Evolutionary conservation across 257 asterid species (phyloP).

Genomic region (Eucommia ulmoides): DNA sequence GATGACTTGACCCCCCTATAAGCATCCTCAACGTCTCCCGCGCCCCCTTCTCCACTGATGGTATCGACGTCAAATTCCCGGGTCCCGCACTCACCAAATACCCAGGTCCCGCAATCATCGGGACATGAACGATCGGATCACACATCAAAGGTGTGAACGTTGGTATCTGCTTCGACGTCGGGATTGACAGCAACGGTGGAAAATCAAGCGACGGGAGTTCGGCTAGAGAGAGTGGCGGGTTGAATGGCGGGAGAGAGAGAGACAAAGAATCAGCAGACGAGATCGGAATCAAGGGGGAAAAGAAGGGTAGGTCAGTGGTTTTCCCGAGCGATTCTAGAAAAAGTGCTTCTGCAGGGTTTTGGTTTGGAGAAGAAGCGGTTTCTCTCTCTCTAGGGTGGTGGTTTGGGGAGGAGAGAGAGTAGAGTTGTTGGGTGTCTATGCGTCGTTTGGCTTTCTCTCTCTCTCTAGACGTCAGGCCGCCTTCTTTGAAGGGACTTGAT

Average conservation of each 20-base stretch:
- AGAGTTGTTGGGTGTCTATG: constrained; percentile 29
- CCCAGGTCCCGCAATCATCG: constrained; percentile 92
- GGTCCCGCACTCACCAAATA: constrained; percentile 81
- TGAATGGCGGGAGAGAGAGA: constrained; percentile 26
- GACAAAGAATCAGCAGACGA: constrained; percentile 35
- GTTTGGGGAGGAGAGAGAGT: constrained; percentile 19
- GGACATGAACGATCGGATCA: constrained; percentile 86
- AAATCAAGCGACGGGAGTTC: constrained; percentile 44
- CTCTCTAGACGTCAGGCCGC: constrained; percentile 26
- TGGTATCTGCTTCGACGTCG: constrained; percentile 66
- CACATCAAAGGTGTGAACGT: constrained; percentile 72
- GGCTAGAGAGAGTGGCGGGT: constrained; percentile 26
- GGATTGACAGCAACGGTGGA: constrained; percentile 36
- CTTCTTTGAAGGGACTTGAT: constrained; percentile 53
- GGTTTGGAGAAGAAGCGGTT: too few relatives aligned
- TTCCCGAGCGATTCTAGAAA: constrained; percentile 28
- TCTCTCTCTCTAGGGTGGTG: constrained; percentile 15
- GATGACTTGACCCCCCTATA: constrained; percentile 43
- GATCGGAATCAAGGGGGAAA: constrained; percentile 55
- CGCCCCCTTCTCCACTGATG: constrained; percentile 71
- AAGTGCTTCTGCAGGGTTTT: constrained; percentile 19
- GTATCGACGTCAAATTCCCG: constrained; percentile 42
- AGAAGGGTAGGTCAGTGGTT: constrained; percentile 19
- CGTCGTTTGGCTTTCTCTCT: constrained; percentile 41
- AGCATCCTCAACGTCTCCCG: constrained; percentile 92